These are phyloP conservation scores for Heterobasidion occidentale DNA, from an alignment of 1,284 basidiomycete genomes.

Conservation along the genomic window DNA sequence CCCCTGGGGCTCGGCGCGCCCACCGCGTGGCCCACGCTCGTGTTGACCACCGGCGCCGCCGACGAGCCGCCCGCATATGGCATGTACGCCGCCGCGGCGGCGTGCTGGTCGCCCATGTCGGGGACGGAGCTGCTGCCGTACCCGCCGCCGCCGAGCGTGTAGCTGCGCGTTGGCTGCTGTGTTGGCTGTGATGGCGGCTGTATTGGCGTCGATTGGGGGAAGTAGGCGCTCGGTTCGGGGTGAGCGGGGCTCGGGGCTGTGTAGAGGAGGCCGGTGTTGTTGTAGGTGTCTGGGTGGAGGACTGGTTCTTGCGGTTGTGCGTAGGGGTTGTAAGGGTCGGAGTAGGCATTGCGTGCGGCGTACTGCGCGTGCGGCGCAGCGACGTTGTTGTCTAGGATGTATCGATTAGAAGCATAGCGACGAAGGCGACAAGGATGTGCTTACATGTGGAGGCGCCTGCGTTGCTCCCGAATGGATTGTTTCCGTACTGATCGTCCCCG, in stretches of 20 bases:
- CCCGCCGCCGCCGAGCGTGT: conserved; percentile 49
- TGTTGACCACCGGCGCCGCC: conserved; percentile 16
- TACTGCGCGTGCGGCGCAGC: conserved; percentile 43
- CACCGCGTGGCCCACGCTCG: conserved; percentile 11
- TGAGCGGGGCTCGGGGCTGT: conserved; percentile 11
- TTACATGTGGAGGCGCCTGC: conserved; percentile 30
- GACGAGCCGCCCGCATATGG: conserved; percentile 9
- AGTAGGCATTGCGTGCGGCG: conserved; percentile 28
- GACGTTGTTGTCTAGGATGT: conserved; percentile 37
- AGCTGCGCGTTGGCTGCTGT: conserved; percentile 26
- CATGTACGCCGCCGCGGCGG: conserved; percentile 3
- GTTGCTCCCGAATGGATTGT: not conserved
- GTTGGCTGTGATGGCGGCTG: conserved; percentile 12
- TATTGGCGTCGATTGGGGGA: conserved; percentile 23
- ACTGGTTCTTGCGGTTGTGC: conserved; percentile 23
- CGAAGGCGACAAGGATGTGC: conserved; percentile 14
- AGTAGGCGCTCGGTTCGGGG: conserved; percentile 16
- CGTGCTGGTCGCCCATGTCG: conserved; percentile 4
- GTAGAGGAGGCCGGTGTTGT: conserved; percentile 23
- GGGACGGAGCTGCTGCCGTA: conserved; percentile 45
- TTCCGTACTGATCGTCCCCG: not conserved
- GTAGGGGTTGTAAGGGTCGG: conserved; percentile 37
- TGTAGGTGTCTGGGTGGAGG: conserved; percentile 34
- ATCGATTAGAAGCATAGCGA: not conserved
- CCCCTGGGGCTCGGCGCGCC: conserved; percentile 10